Evolutionary conservation across 2,329 filamentous ascomycete species (phyloP).

Genomic region (Chaetomiaceae sp.): DNA sequence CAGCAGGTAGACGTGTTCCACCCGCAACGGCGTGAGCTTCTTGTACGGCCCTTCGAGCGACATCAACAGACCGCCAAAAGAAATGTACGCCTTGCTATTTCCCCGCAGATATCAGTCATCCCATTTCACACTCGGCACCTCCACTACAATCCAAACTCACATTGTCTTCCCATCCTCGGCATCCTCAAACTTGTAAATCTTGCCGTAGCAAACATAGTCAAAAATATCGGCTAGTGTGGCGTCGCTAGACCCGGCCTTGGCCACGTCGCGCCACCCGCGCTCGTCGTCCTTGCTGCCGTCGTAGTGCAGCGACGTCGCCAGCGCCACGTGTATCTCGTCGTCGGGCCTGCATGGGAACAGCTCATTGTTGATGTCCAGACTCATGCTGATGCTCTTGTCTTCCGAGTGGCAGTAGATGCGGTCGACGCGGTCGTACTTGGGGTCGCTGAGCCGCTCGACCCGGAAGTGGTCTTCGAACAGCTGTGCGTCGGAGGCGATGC

Average conservation of each 20-base stretch:
- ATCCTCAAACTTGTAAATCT: conserved; percentile 86
- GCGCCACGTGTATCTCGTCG: conserved; percentile 73
- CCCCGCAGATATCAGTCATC: background rate
- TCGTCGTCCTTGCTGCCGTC: conserved; percentile 77
- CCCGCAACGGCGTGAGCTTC: conserved; percentile 85
- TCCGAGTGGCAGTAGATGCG: conserved; percentile 74
- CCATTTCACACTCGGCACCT: too few species aligned
- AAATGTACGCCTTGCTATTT: conserved; percentile 82
- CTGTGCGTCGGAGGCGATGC: conserved; percentile 73
- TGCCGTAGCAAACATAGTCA: conserved; percentile 84
- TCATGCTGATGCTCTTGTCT: conserved; percentile 54
- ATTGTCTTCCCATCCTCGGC: conserved; percentile 74
- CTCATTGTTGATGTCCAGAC: conserved; percentile 90
- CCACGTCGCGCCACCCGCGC: conserved; percentile 77
- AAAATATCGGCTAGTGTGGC: conserved; percentile 70
- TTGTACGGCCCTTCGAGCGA: conserved; percentile 91
- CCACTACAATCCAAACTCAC: conserved; percentile 54
- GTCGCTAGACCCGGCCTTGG: conserved; percentile 49
- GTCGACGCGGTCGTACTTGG: conserved; percentile 93
- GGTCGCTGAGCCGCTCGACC: conserved; percentile 70
- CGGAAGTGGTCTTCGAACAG: conserved; percentile 93
- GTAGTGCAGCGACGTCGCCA: conserved; percentile 80
- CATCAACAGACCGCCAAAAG: conserved; percentile 87
- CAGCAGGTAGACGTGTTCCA: conserved; percentile 90
- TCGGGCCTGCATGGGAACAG: conserved; percentile 73